A percentile compares a stretch with the other conserved stretches of the same genome.
Evolutionary conservation across 768 basidiomycete species (phyloP).

Genomic region (Lenzites betulinus): DNA sequence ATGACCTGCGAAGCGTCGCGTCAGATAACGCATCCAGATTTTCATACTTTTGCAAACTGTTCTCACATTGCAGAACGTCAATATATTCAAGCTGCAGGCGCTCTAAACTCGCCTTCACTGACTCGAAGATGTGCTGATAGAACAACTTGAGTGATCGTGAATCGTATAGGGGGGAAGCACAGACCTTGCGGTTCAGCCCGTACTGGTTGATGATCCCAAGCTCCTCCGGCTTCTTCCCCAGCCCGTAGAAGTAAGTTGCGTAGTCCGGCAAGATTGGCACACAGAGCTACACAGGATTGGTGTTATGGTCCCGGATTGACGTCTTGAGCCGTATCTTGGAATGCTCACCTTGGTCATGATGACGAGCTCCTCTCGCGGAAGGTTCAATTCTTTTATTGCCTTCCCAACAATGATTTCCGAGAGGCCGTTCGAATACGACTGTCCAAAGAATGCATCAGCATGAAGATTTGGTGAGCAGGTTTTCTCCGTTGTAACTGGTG

Average conservation of each 20-base stretch:
- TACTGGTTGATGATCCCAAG: slow-evolving; percentile 39
- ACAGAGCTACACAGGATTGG: slow-evolving; percentile 13
- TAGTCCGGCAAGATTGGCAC: slow-evolving; percentile 12
- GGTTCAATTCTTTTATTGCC: slow-evolving; percentile 44
- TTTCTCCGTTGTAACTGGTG: background rate
- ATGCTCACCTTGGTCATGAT: slow-evolving; percentile 48
- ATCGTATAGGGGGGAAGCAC: background rate
- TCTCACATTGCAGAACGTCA: slow-evolving; percentile 27
- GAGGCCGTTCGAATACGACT: slow-evolving; percentile 42
- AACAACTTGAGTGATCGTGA: background rate
- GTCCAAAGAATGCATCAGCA: background rate
- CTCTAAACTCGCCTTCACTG: slow-evolving; percentile 59
- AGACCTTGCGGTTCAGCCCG: slow-evolving; percentile 37
- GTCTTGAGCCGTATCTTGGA: too few relatives aligned
- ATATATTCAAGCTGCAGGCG: slow-evolving; percentile 75
- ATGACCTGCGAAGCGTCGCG: slow-evolving; percentile 16
- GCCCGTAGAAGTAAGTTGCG: slow-evolving; percentile 1
- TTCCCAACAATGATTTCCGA: slow-evolving; percentile 49
- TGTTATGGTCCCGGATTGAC: too few relatives aligned
- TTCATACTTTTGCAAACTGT: background rate
- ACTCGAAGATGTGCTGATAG: slow-evolving; percentile 68
- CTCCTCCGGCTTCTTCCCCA: slow-evolving; percentile 22
- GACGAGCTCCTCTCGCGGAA: slow-evolving; percentile 51
- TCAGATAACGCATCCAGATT: background rate
- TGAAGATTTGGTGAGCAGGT: background rate